Conservation (phyloP, 768 basidiomycete species). For the Naematelia aurantialba region DNA sequence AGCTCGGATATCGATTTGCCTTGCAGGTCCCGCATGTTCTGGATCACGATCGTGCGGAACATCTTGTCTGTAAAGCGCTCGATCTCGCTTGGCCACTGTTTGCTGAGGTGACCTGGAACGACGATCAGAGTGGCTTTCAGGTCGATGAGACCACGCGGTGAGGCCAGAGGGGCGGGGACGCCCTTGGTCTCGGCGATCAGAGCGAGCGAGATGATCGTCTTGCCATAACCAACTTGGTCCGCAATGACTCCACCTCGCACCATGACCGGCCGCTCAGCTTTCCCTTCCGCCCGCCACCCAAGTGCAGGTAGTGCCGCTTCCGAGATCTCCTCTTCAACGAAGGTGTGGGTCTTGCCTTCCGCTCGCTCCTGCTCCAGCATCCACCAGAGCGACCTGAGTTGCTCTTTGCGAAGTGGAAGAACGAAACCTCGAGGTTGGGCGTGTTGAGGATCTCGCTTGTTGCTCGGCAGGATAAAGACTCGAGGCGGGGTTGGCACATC, state of each 20-base stretch:
- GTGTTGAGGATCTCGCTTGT: conserved; percentile 64
- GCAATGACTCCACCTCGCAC: conserved; percentile 88
- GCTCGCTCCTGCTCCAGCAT: conserved; percentile 76
- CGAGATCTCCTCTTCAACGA: conserved; percentile 89
- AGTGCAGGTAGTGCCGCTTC: conserved; percentile 81
- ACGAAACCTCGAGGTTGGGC: conserved; percentile 75
- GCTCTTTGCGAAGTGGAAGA: conserved; percentile 71
- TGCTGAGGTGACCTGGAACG: conserved; percentile 83
- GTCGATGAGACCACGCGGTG: conserved; percentile 54
- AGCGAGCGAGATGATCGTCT: conserved; percentile 89
- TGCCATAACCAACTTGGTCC: conserved; percentile 95
- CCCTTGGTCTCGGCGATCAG: conserved; percentile 67
- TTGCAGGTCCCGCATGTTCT: conserved; percentile 69
- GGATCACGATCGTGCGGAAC: conserved; percentile 65
- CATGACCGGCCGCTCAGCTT: conserved; percentile 69
- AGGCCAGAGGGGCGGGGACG: conserved; percentile 29
- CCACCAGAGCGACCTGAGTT: conserved; percentile 85
- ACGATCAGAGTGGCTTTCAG: conserved; percentile 76
- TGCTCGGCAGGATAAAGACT: conserved; percentile 70
- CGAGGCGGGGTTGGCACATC: conserved; percentile 53
- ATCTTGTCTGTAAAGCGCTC: conserved; percentile 67
- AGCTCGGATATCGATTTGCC: conserved; percentile 67
- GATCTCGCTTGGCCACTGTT: conserved; percentile 85
- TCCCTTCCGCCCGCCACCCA: conserved; percentile 92
- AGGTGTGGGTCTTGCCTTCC: conserved; percentile 59